phyloP scores from a whole-genome alignment of 129 eudicot genomes.

The Flaveria brownii region DNA sequence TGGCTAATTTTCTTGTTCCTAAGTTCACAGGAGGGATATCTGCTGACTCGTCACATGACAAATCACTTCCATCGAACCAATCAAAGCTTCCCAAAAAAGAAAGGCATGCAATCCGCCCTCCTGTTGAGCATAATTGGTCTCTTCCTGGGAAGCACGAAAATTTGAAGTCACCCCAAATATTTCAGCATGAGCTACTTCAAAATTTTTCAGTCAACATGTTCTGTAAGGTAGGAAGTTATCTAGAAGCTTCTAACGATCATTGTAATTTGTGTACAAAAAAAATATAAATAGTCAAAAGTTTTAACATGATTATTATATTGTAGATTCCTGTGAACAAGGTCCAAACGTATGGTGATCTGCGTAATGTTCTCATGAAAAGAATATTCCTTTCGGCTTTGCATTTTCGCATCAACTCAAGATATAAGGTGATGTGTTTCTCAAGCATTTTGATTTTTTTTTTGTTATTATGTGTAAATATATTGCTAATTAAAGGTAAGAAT shows the following conservation, averaged over 20 bases:
- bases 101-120: slow-evolving; percentile 95
- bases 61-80: slow-evolving; percentile 57
- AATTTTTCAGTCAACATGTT: slow-evolving; percentile 91
- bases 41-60: slow-evolving; percentile 64
- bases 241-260: slow-evolving; percentile 6
- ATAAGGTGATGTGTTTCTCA: slow-evolving; percentile 61
- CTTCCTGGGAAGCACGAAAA: slow-evolving; percentile 56
- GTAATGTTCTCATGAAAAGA: slow-evolving; percentile 97
- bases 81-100: slow-evolving; percentile 59
- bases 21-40: slow-evolving; percentile 86
- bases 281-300: not conserved
- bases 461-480: not conserved
- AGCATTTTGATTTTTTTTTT: slow-evolving; percentile 4
- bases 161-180: slow-evolving; percentile 74
- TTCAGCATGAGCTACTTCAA: slow-evolving; percentile 98
- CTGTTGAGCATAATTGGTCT: slow-evolving; percentile 94
- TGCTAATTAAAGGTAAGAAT: slow-evolving; percentile 31
- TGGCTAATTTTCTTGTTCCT: slow-evolving; percentile 97
- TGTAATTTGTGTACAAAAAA: not conserved
- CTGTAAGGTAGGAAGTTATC: slow-evolving; percentile 68
- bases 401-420: slow-evolving; percentile 95
- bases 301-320: slow-evolving; percentile 21
- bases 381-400: slow-evolving; percentile 97
- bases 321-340: slow-evolving; percentile 97
- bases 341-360: slow-evolving; percentile 73